These are phyloP conservation scores for Nitzschia sp. DNA, from an alignment of 108 stramenopile genomes.

Conservation along the genomic window DNA sequence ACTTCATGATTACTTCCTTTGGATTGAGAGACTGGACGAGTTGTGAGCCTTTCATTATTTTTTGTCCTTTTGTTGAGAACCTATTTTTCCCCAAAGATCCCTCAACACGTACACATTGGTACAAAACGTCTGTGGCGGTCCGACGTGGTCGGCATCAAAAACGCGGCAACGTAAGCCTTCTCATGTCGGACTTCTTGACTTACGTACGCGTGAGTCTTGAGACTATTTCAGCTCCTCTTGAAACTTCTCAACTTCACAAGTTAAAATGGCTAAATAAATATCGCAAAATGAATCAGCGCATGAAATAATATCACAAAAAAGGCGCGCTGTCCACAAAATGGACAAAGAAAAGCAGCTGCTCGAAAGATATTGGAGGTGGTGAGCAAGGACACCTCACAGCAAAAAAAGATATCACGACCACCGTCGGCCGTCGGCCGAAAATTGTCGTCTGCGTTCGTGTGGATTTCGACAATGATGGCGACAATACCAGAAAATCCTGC, in stretches of 20 bases:
- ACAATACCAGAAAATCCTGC: neutral
- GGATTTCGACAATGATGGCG: neutral
- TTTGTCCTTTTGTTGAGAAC: no score
- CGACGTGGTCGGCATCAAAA: slow-evolving; percentile 9
- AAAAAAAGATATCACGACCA: no score
- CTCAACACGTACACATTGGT: neutral
- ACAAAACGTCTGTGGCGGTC: neutral
- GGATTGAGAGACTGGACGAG: neutral
- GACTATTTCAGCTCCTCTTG: neutral
- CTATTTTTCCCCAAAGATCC: no score
- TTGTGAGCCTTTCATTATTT: no score
- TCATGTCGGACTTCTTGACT: neutral
- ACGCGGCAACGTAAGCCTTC: neutral
- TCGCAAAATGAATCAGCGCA: neutral
- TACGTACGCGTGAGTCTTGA: slow-evolving; percentile 2
- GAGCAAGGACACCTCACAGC: no score
- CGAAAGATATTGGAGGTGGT: no score
- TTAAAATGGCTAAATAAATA: slow-evolving; percentile 1
- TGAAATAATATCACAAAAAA: neutral
- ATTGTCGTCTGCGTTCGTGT: neutral
- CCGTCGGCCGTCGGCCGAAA: neutral
- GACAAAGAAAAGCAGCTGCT: slow-evolving; percentile 1
- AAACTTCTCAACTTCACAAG: no score
- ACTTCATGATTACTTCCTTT: slow-evolving; percentile 72
- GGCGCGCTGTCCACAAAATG: neutral